phyloP scores from a whole-genome alignment of 768 basidiomycete species.

The Tylopilus cervinicoccineus region DNA sequence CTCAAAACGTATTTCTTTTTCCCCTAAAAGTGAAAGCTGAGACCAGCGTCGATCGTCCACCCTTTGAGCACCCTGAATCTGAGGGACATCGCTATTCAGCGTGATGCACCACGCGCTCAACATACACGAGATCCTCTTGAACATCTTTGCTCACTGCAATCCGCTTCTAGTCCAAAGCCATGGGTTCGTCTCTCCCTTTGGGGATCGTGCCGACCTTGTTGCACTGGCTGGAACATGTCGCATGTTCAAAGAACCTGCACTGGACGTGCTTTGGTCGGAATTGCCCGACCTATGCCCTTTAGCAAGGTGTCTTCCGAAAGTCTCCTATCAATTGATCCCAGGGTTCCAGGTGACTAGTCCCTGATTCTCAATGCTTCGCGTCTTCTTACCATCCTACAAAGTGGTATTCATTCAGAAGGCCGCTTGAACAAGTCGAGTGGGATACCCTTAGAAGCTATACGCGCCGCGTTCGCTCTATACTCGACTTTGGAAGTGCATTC shows the following conservation, averaged over 20 bases:
- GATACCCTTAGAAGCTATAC: too few species aligned
- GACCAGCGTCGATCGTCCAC: not conserved
- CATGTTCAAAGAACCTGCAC: slow-evolving; percentile 17
- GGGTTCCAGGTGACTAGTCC: not conserved
- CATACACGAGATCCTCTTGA: slow-evolving; percentile 9
- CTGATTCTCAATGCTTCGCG: not conserved
- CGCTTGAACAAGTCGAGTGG: slow-evolving; percentile 4
- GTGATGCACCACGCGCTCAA: slow-evolving; percentile 3
- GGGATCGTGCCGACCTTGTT: slow-evolving; percentile 6
- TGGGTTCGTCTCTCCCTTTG: not conserved
- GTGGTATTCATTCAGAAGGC: slow-evolving; percentile 7
- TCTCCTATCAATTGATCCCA: not conserved
- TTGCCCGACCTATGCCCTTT: slow-evolving; percentile 10
- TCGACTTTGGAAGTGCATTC: slow-evolving; percentile 1
- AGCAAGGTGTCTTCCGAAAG: slow-evolving; percentile 9
- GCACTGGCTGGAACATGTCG: slow-evolving; percentile 15
- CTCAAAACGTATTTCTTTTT: too few species aligned
- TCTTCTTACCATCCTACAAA: not conserved
- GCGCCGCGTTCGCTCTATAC: slow-evolving; percentile 6
- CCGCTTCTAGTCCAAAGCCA: not conserved
- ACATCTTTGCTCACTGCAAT: slow-evolving; percentile 14
- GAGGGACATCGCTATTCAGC: too few species aligned
- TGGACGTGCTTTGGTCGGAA: slow-evolving; percentile 17
- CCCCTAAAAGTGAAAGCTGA: not conserved
- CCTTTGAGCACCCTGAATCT: too few species aligned